Evolutionary conservation across 1,284 basidiomycete genomes (phyloP).

Genomic region (Sanguinoderma infundibulare): DNA sequence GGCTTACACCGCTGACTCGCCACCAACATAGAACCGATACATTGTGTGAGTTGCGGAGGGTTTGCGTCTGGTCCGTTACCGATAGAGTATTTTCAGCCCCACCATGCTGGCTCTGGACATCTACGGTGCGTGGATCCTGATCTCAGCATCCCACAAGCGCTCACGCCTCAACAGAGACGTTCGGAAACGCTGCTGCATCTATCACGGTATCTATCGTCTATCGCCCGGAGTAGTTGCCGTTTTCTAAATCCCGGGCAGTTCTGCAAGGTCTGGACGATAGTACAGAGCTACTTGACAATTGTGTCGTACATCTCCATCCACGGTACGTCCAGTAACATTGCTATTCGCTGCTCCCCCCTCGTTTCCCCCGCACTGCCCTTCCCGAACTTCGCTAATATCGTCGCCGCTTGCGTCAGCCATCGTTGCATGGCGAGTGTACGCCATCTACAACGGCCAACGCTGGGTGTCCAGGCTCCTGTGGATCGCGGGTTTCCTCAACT

Average conservation of each 20-base stretch:
- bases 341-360: background rate
- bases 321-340: constrained; percentile 19
- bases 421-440: constrained; percentile 36
- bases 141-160: background rate
- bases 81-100: constrained; percentile 24
- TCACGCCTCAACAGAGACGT: constrained; percentile 20
- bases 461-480: constrained; percentile 33
- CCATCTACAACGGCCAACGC: constrained; percentile 31
- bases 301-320: constrained; percentile 39
- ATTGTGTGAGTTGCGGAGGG: constrained; percentile 29
- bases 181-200: constrained; percentile 22
- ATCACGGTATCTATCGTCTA: constrained; percentile 17
- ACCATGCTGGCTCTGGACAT: constrained; percentile 35
- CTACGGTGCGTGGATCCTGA: constrained; percentile 29
- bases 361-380: background rate
- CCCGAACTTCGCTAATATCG: background rate
- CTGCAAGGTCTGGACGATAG: constrained; percentile 35
- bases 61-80: background rate
- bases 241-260: constrained; percentile 22
- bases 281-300: constrained; percentile 36
- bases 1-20: background rate
- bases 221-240: background rate
- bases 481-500: constrained; percentile 30
- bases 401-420: constrained; percentile 23
- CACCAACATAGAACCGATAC: constrained; percentile 33